Conservation (phyloP, 2,329 filamentous ascomycete species). For the Seiridium unicorne region DNA sequence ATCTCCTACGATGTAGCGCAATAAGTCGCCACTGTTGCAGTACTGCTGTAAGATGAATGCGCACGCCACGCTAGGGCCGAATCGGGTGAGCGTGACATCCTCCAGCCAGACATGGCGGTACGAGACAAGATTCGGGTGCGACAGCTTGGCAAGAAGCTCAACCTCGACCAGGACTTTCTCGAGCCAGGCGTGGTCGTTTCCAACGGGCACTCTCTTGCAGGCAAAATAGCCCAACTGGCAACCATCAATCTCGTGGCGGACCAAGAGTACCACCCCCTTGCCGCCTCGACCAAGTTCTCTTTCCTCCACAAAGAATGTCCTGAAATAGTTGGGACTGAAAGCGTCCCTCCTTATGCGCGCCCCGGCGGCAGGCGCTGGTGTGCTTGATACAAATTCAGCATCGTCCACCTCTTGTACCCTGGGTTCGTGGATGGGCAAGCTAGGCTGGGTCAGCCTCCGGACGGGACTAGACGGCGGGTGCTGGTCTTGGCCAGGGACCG, state of each 20-base stretch:
- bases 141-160: constrained; percentile 84
- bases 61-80: constrained; percentile 88
- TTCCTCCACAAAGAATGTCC: constrained; percentile 89
- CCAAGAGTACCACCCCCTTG: constrained; percentile 92
- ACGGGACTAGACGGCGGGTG: constrained; percentile 50
- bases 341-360: constrained; percentile 81
- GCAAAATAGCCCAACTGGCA: constrained; percentile 88
- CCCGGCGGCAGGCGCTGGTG: constrained; percentile 48
- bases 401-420: constrained; percentile 28
- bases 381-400: constrained; percentile 53
- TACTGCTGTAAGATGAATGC: constrained; percentile 98
- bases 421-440: constrained; percentile 26
- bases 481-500: constrained; percentile 38
- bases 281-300: constrained; percentile 83
- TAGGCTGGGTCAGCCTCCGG: constrained; percentile 49
- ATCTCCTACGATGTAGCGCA: constrained; percentile 79
- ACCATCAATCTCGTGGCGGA: constrained; percentile 87
- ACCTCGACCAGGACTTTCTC: constrained; percentile 94
- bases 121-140: constrained; percentile 91
- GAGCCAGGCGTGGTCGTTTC: constrained; percentile 91
- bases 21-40: constrained; percentile 89
- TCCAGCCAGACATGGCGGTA: constrained; percentile 98
- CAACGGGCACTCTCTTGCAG: constrained; percentile 94
- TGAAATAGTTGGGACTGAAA: constrained; percentile 91
- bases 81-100: constrained; percentile 77